Conservation (phyloP, 805 yeast genomes). For the Scheffersomyces stipitis region DNA sequence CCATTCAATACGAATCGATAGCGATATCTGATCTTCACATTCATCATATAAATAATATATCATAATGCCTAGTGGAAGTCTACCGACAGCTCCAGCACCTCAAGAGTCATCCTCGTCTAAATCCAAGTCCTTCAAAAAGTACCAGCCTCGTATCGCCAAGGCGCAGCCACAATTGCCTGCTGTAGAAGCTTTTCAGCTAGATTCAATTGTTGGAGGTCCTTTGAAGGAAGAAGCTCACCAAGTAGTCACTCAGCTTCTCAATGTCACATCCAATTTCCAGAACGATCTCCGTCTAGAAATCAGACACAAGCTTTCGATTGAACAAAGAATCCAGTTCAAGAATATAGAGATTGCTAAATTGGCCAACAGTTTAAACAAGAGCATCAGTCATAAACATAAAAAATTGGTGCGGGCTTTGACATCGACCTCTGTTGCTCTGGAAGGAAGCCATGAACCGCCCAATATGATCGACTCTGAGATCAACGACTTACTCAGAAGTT, state of each 20-base stretch:
- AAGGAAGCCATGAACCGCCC: too few relatives aligned
- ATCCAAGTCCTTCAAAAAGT: slow-evolving; percentile 6
- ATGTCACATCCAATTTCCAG: slow-evolving; percentile 32
- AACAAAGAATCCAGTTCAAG: slow-evolving; percentile 41
- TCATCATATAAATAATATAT: too few relatives aligned
- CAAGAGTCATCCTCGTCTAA: too few relatives aligned
- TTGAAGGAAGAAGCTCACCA: slow-evolving; percentile 28
- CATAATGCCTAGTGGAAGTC: too few relatives aligned
- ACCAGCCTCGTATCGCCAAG: slow-evolving; percentile 10
- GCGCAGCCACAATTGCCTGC: slow-evolving; percentile 21
- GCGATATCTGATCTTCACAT: too few relatives aligned
- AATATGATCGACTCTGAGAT: slow-evolving; percentile 6
- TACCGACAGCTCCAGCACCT: too few relatives aligned
- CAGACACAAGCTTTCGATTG: slow-evolving; percentile 31
- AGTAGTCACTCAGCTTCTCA: slow-evolving; percentile 26
- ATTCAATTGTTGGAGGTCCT: slow-evolving; percentile 23
- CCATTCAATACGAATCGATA: too few relatives aligned
- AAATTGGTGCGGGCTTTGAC: slow-evolving; percentile 7
- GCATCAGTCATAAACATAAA: slow-evolving; percentile 9
- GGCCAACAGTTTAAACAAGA: slow-evolving; percentile 19
- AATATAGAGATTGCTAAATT: slow-evolving; percentile 36
- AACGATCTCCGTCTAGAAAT: slow-evolving; percentile 36
- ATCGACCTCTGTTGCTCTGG: background rate
- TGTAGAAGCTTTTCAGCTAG: slow-evolving; percentile 31
- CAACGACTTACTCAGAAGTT: slow-evolving; percentile 3